phyloP scores from a whole-genome alignment of 2,329 filamentous ascomycete species.

The Cladophialophora psammophila region DNA sequence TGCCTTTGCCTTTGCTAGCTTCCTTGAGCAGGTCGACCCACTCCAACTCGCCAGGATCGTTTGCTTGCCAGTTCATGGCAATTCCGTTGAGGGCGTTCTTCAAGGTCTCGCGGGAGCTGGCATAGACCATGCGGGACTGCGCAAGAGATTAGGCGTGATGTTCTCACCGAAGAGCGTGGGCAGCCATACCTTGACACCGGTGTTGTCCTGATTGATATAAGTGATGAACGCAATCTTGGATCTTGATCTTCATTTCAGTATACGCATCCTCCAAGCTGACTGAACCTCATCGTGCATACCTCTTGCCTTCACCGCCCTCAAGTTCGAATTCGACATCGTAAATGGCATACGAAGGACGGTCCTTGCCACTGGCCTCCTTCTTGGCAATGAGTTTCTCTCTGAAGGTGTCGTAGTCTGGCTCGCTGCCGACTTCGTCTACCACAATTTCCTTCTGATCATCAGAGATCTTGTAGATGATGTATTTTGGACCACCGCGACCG shows the following conservation, averaged over 20 bases:
- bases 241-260: constrained; percentile 42
- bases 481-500: constrained; percentile 55
- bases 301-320: constrained; percentile 56
- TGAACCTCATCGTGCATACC: constrained; percentile 45
- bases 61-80: constrained; percentile 45
- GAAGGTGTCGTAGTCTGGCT: constrained; percentile 58
- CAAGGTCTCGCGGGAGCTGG: constrained; percentile 56
- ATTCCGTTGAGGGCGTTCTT: constrained; percentile 57
- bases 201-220: constrained; percentile 42
- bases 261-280: not conserved
- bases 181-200: constrained; percentile 40
- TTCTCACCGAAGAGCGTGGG: not conserved
- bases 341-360: constrained; percentile 57
- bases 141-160: constrained; percentile 31
- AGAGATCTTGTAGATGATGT: constrained; percentile 61
- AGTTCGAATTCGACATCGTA: constrained; percentile 60
- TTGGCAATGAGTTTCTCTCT: constrained; percentile 54
- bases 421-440: constrained; percentile 54
- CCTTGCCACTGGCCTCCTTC: constrained; percentile 52
- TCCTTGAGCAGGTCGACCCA: constrained; percentile 45
- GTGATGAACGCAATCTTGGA: constrained; percentile 61
- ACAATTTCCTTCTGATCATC: constrained; percentile 60
- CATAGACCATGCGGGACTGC: constrained; percentile 60
- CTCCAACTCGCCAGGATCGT: constrained; percentile 46
- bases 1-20: constrained; percentile 44